phyloP scores from a whole-genome alignment of 2,329 filamentous ascomycete species.

The Epichloe baconii region DNA sequence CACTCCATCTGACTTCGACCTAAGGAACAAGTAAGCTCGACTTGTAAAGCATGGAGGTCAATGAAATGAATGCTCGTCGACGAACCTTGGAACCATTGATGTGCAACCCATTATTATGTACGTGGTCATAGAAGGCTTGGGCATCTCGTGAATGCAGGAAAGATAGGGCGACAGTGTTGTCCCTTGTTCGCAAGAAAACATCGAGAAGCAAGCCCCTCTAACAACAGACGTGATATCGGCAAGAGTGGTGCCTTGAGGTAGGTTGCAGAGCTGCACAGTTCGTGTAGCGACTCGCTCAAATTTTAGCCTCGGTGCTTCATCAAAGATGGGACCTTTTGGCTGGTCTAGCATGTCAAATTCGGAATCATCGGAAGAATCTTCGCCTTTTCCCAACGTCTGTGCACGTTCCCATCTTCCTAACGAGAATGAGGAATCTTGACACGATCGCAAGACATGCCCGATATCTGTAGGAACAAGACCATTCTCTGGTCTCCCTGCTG shows the following conservation, averaged over 20 bases:
- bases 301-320: not conserved
- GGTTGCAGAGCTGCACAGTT: slow-evolving; percentile 48
- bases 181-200: slow-evolving; percentile 45
- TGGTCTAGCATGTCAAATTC: not conserved
- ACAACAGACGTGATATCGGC: slow-evolving; percentile 51
- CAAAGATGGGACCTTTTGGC: not conserved
- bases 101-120: slow-evolving; percentile 52
- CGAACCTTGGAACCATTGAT: slow-evolving; percentile 48
- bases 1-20: slow-evolving; percentile 57
- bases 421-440: not conserved
- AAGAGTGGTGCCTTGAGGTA: slow-evolving; percentile 50
- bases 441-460: not conserved
- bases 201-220: slow-evolving; percentile 61
- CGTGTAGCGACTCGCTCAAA: slow-evolving; percentile 29
- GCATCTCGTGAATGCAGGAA: slow-evolving; percentile 54
- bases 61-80: not conserved
- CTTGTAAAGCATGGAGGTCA: not conserved
- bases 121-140: slow-evolving; percentile 50
- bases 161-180: slow-evolving; percentile 52
- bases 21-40: slow-evolving; percentile 18
- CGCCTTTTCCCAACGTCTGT: not conserved
- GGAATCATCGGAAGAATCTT: not conserved
- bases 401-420: not conserved
- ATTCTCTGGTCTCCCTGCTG: not conserved
- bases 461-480: not conserved